Evolutionary conservation across 2,329 filamentous ascomycete species (phyloP), one percentile per base, ranked within the genome.

Genomic region (Fonsecaea monophora): DNA sequence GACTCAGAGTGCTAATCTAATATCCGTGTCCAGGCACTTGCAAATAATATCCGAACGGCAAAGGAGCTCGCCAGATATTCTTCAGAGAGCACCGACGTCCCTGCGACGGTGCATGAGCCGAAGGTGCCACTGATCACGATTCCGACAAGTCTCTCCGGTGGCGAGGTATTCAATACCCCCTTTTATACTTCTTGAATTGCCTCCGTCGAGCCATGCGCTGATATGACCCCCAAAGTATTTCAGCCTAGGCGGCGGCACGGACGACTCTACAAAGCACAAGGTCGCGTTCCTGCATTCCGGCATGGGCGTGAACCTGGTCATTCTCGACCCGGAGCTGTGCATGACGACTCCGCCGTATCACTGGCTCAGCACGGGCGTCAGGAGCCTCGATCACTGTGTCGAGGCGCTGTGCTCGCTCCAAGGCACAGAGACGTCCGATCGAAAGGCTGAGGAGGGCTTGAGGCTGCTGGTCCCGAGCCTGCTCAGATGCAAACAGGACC

Each of bases 291-390:
- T 62, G 32, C 60, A 62, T 55, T 62, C 60, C 5, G 60, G 60
- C 2, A 62, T 62, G 60, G 60, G 60, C n/a, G 35, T 45, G 32
- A 62, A 62, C 3, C 21, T 62, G 45, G 21, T 62, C 6, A 62
- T 62, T 18, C 50, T 55, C 18, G 86, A 88, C 64, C 83, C 86
- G 1, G 76, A 79, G n/a, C 77, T 88, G 0, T 79, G 79, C 15
- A 73, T 77, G 2, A 82, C 82, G 0, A 87, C 85, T 0, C 86
- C 85, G 0, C 75, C 78, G 1, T 77, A 77, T 21, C 78, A 86
- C 18, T 89, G 86, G 86, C 76, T 88, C 1, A 84, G 82, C 45
- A 86, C 85, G 0, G 86, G 87, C 0, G 78, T 88, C 7, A 79
- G 85, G 6, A 80, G 83, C 0, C 79, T 87, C 0, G 85, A 87